Conservation (phyloP, 768 basidiomycete species). For the Boletus rubescentipes region DNA sequence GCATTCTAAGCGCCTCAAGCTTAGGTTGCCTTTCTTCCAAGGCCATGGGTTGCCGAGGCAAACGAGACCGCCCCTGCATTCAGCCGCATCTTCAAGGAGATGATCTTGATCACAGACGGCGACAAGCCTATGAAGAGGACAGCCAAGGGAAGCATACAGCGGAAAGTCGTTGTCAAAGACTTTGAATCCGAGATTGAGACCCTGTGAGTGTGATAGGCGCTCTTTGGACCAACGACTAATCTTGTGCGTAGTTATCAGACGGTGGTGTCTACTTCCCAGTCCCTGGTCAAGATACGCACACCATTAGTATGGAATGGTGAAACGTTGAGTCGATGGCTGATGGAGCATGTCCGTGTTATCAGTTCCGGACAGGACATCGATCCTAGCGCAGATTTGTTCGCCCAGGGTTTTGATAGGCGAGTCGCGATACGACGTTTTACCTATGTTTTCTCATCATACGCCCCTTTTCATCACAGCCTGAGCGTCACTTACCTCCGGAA, state of each 20-base stretch:
- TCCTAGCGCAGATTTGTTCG: slow-evolving; percentile 18
- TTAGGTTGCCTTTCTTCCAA: slow-evolving; percentile 1
- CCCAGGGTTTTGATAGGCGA: slow-evolving; percentile 37
- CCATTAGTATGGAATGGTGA: neutral
- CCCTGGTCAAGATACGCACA: neutral
- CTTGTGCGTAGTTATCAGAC: slow-evolving; percentile 4
- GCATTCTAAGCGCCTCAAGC: no score
- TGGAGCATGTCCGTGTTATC: slow-evolving; percentile 1
- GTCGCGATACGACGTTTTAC: neutral
- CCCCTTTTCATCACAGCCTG: slow-evolving; percentile 16
- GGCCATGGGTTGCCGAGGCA: slow-evolving; percentile 41
- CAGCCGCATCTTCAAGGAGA: slow-evolving; percentile 48
- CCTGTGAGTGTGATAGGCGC: slow-evolving; percentile 13
- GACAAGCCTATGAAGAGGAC: slow-evolving; percentile 43
- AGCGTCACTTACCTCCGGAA: slow-evolving; percentile 27
- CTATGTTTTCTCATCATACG: neutral
- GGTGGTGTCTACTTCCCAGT: neutral
- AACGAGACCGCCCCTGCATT: slow-evolving; percentile 39
- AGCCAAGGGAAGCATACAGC: slow-evolving; percentile 28
- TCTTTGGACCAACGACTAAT: neutral
- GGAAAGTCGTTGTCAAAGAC: slow-evolving; percentile 14
- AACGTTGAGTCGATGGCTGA: slow-evolving; percentile 11
- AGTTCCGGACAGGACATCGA: neutral
- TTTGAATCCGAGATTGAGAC: slow-evolving; percentile 28
- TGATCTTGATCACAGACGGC: slow-evolving; percentile 43